Conservation (phyloP, 306 rosid genomes). For the Myrica gale region DNA sequence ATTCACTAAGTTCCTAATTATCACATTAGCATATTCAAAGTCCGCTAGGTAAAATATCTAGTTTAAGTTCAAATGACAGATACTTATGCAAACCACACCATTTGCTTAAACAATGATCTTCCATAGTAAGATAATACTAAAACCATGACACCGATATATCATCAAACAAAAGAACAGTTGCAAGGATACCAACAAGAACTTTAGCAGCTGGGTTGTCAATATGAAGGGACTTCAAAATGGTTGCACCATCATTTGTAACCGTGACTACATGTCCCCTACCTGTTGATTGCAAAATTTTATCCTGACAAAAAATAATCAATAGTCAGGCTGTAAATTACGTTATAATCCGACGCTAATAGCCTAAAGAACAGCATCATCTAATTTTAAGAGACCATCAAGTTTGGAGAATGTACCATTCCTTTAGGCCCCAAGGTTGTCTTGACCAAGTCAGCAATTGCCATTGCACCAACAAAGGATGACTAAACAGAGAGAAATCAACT, state of each 20-base stretch:
- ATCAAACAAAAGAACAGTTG: constrained; percentile 8
- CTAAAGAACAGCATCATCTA: background rate
- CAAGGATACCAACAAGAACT: constrained; percentile 98
- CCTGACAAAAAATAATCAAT: constrained; percentile 46
- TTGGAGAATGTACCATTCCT: constrained; percentile 67
- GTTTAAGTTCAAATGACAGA: background rate
- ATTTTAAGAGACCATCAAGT: background rate
- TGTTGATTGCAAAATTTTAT: constrained; percentile 91
- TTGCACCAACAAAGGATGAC: constrained; percentile 95
- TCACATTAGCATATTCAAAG: background rate
- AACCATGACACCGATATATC: constrained; percentile 11
- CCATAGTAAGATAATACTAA: background rate
- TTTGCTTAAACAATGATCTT: background rate
- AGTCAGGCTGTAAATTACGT: constrained; percentile 3
- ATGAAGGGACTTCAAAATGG: constrained; percentile 93
- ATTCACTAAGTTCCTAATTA: constrained; percentile 3
- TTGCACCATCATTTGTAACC: constrained; percentile 95
- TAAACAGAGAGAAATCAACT: constrained; percentile 17
- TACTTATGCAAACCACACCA: background rate
- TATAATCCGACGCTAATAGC: background rate
- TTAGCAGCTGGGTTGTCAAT: constrained; percentile 98
- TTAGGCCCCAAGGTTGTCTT: constrained; percentile 96
- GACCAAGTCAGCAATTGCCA: constrained; percentile 95
- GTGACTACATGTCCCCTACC: constrained; percentile 88
- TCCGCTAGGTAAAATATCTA: background rate